A percentile compares a stretch with the other conserved stretches of the same genome.
Conservation (phyloP, 1,284 basidiomycete species). For the Neolentinus lepideus region DNA sequence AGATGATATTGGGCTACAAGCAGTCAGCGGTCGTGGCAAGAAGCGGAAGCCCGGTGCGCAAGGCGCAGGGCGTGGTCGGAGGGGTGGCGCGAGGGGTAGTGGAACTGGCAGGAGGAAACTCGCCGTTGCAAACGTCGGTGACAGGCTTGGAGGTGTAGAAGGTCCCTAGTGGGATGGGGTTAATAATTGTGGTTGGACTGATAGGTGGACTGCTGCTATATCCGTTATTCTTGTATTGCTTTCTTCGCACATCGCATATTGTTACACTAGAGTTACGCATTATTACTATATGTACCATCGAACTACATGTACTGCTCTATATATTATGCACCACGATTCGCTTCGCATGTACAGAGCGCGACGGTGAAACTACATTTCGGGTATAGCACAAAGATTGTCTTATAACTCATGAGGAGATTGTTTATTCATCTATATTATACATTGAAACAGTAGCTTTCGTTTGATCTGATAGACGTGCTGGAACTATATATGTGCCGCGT, state of each 20-base stretch:
- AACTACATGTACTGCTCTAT: conserved; percentile 5
- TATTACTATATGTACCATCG: conserved; percentile 9
- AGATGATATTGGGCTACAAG: conserved; percentile 29
- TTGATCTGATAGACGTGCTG: too few relatives aligned
- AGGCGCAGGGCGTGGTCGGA: conserved; percentile 24
- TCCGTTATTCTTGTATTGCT: conserved; percentile 1
- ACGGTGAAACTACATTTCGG: too few relatives aligned
- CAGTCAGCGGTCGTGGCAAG: conserved; percentile 24
- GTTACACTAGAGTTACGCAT: conserved; percentile 3
- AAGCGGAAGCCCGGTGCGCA: conserved; percentile 22
- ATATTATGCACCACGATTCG: neutral
- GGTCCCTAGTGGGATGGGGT: neutral
- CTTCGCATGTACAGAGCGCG: neutral
- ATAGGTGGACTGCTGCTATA: neutral
- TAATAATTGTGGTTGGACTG: neutral
- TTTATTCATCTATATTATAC: too few relatives aligned
- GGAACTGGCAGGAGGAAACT: neutral
- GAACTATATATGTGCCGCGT: too few relatives aligned
- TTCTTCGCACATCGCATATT: conserved; percentile 6
- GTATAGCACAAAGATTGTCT: too few relatives aligned
- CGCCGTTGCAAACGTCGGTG: neutral
- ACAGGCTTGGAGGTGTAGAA: neutral
- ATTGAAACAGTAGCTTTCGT: too few relatives aligned
- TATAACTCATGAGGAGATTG: too few relatives aligned
- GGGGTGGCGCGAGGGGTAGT: conserved; percentile 6